phyloP scores from a whole-genome alignment of 768 basidiomycete genomes.

The Agaricus blazei region DNA sequence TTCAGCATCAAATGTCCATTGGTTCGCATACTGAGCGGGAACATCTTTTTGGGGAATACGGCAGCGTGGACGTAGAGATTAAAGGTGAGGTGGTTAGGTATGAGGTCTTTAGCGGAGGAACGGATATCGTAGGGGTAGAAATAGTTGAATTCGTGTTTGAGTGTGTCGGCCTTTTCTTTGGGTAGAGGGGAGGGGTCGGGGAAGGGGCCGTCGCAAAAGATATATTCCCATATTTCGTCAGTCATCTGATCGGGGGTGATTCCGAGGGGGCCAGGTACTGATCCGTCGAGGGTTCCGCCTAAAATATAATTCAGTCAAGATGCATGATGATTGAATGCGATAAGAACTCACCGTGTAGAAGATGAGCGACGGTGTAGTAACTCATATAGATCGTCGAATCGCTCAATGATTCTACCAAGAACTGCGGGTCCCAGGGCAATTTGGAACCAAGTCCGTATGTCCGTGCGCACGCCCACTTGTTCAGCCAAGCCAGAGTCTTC shows the following conservation, averaged over 20 bases:
- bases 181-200: conserved; percentile 61
- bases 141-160: conserved; percentile 91
- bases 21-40: conserved; percentile 88
- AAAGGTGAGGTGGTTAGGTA: conserved; percentile 94
- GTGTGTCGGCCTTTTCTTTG: conserved; percentile 71
- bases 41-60: conserved; percentile 84
- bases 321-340: not conserved
- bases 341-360: conserved; percentile 71
- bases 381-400: conserved; percentile 99
- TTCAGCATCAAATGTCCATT: conserved; percentile 98
- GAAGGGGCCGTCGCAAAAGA: conserved; percentile 76
- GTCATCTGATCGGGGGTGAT: conserved; percentile 92
- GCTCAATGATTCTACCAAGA: conserved; percentile 93
- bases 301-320: conserved; percentile 2
- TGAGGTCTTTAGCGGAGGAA: conserved; percentile 95
- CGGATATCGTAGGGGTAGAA: conserved; percentile 99
- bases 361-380: conserved; percentile 92
- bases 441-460: conserved; percentile 94
- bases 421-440: conserved; percentile 94
- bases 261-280: conserved; percentile 73
- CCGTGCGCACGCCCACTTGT: conserved; percentile 98
- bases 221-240: conserved; percentile 96
- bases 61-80: conserved; percentile 94
- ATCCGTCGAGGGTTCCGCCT: conserved; percentile 77
- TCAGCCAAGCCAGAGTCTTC: conserved; percentile 89